phyloP scores from a whole-genome alignment of 1,139 yeast genomes.

The Saccharomyces hybrid region DNA sequence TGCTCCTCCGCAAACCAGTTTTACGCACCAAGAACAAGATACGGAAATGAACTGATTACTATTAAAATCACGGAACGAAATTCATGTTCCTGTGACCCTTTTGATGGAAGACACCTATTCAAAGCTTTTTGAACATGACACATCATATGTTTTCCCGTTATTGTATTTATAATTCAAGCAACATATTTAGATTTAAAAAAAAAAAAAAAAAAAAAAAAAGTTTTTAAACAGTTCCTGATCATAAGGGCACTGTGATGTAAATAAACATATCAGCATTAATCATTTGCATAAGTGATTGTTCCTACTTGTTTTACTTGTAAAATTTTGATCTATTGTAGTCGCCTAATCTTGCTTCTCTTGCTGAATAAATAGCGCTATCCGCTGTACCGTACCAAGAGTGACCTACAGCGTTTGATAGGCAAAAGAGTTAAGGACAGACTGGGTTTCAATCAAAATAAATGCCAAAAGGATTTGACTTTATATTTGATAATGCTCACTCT shows the following conservation, averaged over 20 bases:
- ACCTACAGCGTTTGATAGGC: not conserved
- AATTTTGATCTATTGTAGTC: too few relatives aligned
- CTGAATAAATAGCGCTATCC: not conserved
- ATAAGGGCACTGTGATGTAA: too few relatives aligned
- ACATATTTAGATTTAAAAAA: slow-evolving; percentile 10
- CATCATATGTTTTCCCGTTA: not conserved
- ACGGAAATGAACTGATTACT: slow-evolving; percentile 21
- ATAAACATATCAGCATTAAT: not conserved
- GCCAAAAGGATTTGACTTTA: not conserved
- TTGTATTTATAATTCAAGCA: not conserved
- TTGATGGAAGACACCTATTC: not conserved
- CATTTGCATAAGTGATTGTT: slow-evolving; percentile 12
- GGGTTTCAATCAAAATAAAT: not conserved
- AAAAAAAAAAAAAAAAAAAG: slow-evolving; percentile 9
- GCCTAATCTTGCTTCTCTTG: not conserved
- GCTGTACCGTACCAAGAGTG: not conserved
- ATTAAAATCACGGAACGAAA: not conserved
- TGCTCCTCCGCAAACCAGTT: slow-evolving; percentile 43
- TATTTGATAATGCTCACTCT: not conserved
- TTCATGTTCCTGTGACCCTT: not conserved
- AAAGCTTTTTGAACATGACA: not conserved
- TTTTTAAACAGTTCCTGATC: too few relatives aligned
- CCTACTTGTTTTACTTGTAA: not conserved
- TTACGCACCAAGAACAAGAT: slow-evolving; percentile 21
- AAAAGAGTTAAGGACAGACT: not conserved